phyloP scores from a whole-genome alignment of 2,329 filamentous ascomycete species.

The Scytalidium lignicola region DNA sequence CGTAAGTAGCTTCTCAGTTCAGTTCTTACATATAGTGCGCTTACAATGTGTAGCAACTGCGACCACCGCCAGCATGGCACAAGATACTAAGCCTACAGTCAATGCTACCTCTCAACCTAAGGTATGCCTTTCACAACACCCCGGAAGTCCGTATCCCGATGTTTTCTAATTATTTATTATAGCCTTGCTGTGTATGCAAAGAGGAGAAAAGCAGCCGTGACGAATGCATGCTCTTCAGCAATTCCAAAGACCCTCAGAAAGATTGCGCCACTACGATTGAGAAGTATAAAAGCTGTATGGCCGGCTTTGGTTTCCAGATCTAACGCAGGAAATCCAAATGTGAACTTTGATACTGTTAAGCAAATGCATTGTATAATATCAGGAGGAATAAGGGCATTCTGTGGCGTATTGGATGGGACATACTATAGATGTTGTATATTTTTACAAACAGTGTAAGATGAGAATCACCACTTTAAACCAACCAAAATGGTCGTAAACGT shows the following conservation, averaged over 20 bases:
- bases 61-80: constrained; percentile 20
- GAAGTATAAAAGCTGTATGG: constrained; percentile 89
- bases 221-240: constrained; percentile 98
- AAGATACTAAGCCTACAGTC: constrained; percentile 20
- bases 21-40: background rate
- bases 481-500: too few species aligned
- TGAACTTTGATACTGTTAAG: background rate
- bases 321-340: constrained; percentile 4
- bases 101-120: constrained; percentile 19
- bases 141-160: background rate
- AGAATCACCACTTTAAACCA: background rate
- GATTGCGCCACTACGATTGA: constrained; percentile 81
- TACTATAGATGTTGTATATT: background rate
- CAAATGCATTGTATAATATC: background rate
- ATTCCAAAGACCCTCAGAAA: constrained; percentile 70
- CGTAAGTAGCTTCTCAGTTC: constrained; percentile 14
- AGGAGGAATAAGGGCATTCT: background rate
- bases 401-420: background rate
- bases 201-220: constrained; percentile 88
- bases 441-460: background rate
- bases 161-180: constrained; percentile 9
- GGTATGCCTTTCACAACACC: constrained; percentile 11
- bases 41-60: constrained; percentile 20
- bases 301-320: constrained; percentile 78
- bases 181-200: constrained; percentile 98